Conservation (phyloP, 805 yeast species). For the Saccharomycopsis selenospora region DNA sequence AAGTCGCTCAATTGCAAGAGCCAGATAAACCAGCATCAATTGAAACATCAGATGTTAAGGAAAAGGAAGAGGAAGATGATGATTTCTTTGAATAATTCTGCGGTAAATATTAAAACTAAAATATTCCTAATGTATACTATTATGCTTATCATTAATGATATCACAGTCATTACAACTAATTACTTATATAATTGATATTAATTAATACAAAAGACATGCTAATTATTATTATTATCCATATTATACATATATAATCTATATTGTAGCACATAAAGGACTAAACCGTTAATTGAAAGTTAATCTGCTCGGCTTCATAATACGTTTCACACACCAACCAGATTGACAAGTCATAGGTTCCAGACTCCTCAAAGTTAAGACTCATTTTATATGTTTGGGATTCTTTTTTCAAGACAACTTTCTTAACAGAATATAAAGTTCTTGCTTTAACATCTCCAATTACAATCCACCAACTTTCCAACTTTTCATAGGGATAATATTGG, state of each 20-base stretch:
- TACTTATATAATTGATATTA: too few relatives aligned
- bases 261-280: too few relatives aligned
- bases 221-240: too few relatives aligned
- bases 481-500: conserved; percentile 50
- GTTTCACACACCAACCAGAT: conserved; percentile 90
- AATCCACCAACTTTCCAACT: conserved; percentile 80
- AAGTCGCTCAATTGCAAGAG: conserved; percentile 16
- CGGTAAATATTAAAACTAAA: too few relatives aligned
- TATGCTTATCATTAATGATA: too few relatives aligned
- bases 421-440: conserved; percentile 64
- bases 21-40: conserved; percentile 13
- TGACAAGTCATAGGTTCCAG: conserved; percentile 56
- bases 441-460: conserved; percentile 62
- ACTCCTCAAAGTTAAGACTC: conserved; percentile 47
- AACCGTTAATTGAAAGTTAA: conserved; percentile 1
- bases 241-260: too few relatives aligned
- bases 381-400: conserved; percentile 47
- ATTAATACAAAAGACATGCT: too few relatives aligned
- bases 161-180: too few relatives aligned
- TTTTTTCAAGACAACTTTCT: conserved; percentile 48
- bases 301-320: conserved; percentile 79
- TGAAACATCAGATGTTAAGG: conserved; percentile 17
- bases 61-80: conserved; percentile 27
- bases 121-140: too few relatives aligned
- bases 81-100: conserved; percentile 33